These are phyloP conservation scores for Scalesia atractyloides DNA, from an alignment of 129 eudicot genomes.

Conservation along the genomic window DNA sequence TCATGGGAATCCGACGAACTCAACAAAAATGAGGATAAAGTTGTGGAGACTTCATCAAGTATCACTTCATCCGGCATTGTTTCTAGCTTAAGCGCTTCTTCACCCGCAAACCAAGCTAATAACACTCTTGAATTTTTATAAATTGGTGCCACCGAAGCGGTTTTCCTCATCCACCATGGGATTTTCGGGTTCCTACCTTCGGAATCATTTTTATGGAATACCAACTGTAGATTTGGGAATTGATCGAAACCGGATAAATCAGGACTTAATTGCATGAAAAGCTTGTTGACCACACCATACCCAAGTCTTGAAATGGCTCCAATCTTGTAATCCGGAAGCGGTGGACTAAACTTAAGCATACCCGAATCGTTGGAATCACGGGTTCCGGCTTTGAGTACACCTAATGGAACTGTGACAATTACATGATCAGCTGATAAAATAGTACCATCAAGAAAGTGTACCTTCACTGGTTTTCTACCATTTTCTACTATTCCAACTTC, in stretches of 20 bases:
- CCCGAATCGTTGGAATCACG: conserved; percentile 32
- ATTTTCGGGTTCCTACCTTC: conserved; percentile 49
- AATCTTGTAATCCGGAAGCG: conserved; percentile 63
- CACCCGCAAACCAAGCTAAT: conserved; percentile 87
- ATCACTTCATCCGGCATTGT: conserved; percentile 59
- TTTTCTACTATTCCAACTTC: conserved; percentile 32
- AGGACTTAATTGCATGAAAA: conserved; percentile 58
- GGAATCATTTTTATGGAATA: conserved; percentile 61
- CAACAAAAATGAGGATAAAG: conserved; percentile 54
- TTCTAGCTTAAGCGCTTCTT: conserved; percentile 81
- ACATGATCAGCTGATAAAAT: conserved; percentile 75
- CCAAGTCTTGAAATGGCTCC: conserved; percentile 77
- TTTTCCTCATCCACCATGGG: conserved; percentile 84
- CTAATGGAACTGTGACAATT: conserved; percentile 83
- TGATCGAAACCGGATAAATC: conserved; percentile 13
- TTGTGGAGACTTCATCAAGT: conserved; percentile 55
- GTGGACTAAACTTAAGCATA: conserved; percentile 58
- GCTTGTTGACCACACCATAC: conserved; percentile 90
- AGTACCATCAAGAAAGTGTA: conserved; percentile 80
- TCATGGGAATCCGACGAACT: conserved; percentile 29
- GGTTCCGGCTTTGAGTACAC: conserved; percentile 79
- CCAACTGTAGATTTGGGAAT: conserved; percentile 73
- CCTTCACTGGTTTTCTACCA: conserved; percentile 55
- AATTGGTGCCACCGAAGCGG: conserved; percentile 72
- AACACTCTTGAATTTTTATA: conserved; percentile 63